Evolutionary conservation across 306 rosid genomes (phyloP).

Genomic region (Vicia sativa): DNA sequence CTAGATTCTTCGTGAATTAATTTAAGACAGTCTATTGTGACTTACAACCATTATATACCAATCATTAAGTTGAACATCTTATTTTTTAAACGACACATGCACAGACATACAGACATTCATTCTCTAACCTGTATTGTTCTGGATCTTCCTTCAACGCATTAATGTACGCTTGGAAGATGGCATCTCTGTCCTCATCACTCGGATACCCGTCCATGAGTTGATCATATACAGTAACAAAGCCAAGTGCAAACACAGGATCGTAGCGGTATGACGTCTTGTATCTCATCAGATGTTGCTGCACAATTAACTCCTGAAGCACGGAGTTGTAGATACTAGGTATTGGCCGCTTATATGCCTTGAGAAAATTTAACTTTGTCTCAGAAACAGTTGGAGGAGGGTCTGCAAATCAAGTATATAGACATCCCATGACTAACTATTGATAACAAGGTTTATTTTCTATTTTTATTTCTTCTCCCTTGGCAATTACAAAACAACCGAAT

Average conservation of each 20-base stretch:
- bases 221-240: slow-evolving; percentile 89
- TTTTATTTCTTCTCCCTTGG: not conserved
- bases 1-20: not conserved
- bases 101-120: slow-evolving; percentile 6
- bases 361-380: slow-evolving; percentile 81
- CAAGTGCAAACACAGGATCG: slow-evolving; percentile 92
- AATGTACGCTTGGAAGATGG: slow-evolving; percentile 85
- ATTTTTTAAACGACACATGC: no score
- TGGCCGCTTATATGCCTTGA: slow-evolving; percentile 84
- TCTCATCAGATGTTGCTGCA: slow-evolving; percentile 92
- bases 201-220: slow-evolving; percentile 99
- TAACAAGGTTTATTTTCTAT: slow-evolving; percentile 9
- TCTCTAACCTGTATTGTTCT: slow-evolving; percentile 76
- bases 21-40: slow-evolving; percentile 8
- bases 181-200: slow-evolving; percentile 81
- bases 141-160: slow-evolving; percentile 88
- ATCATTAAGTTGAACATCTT: not conserved
- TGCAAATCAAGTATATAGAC: slow-evolving; percentile 51
- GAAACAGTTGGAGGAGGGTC: slow-evolving; percentile 83
- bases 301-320: slow-evolving; percentile 93
- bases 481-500: slow-evolving; percentile 3
- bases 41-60: slow-evolving; percentile 22
- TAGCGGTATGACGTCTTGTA: slow-evolving; percentile 84
- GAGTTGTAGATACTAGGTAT: slow-evolving; percentile 90
- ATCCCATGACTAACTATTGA: slow-evolving; percentile 37